Evolutionary conservation across 805 yeast species (phyloP).

Genomic region (Metschnikowia orientalis): DNA sequence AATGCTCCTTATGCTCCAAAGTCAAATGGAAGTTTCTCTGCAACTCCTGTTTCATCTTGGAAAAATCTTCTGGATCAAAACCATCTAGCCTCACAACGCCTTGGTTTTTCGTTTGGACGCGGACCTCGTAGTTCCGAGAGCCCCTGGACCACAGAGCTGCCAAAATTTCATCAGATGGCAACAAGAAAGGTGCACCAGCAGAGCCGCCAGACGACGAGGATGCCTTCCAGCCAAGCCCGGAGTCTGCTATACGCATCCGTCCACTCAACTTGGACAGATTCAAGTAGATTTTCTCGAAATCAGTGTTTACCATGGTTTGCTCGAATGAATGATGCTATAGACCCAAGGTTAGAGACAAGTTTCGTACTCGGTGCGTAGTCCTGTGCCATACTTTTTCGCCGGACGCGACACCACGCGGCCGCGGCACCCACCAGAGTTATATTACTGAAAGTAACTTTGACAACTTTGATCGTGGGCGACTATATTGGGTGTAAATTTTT

Average conservation of each 20-base stretch:
- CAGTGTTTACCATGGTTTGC: constrained; percentile 52
- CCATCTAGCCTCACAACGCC: constrained; percentile 91
- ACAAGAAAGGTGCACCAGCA: constrained; percentile 65
- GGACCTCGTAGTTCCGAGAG: constrained; percentile 82
- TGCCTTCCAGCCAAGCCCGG: constrained; percentile 96
- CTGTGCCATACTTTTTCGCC: no score
- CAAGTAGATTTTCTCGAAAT: constrained; percentile 85
- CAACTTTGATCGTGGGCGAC: no score
- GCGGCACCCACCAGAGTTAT: no score
- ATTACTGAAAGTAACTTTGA: no score
- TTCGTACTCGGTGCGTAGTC: no score
- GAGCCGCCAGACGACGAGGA: constrained; percentile 46
- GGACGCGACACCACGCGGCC: no score
- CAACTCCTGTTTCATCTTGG: constrained; percentile 74
- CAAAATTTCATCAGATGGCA: constrained; percentile 81
- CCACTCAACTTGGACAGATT: constrained; percentile 84
- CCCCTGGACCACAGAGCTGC: constrained; percentile 90
- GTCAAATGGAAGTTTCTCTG: constrained; percentile 68
- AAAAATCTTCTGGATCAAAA: constrained; percentile 79
- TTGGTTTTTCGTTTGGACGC: constrained; percentile 82
- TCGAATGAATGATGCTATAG: no score
- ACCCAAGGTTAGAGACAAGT: no score
- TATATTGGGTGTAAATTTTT: no score
- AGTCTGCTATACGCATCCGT: constrained; percentile 87
- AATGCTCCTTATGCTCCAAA: constrained; percentile 83